Base-by-base conservation (phyloP, 305 asterid genomes). In the Fraxinus nigra region DNA sequence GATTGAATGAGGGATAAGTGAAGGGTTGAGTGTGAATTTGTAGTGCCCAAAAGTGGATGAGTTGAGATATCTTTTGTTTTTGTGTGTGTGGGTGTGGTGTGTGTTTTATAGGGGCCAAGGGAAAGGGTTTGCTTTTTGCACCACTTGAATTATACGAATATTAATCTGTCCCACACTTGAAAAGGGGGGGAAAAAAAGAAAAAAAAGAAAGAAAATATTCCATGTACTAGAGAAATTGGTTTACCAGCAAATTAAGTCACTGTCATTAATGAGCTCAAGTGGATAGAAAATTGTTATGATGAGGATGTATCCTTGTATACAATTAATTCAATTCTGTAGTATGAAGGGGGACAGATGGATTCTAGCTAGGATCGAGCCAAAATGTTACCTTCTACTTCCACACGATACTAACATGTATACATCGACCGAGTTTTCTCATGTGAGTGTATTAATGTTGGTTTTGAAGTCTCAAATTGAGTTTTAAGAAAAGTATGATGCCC, bases 21-120 rank as follows among this genome's bases (percentile, higher is more conserved):
- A 89, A 84, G 88, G 88, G 87, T 80, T 81, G 89, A 90, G 84
- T 82, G 88, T 38, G 86, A 82, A 88, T 92, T 92, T 92, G 89
- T 92, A 91, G 94, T 87, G 90, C 83, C 79, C 34, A 89, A 88
- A 89, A 84, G 46, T 38, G 11, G 35, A 24, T 22, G 34, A 65
- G 33, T 24, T 3, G 56, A 46, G 35, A 67, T n/a, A 28, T 65
- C 16, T 65, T 65, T 24, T 11, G 35, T 28, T 4, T 3, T 46
- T 67, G 46, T 26, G 72, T 10, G 35, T 70, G 8, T 28, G 69
- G 61, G 35, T 70, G 8, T 28, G 69, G 61, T 70, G 43, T 82
- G 22, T 33, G 51, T 54, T 46, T 0, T 16, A 24, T 78, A 35
- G 84, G 54, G 82, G 76, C 22, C 74, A 26, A 9, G 35, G 73